phyloP scores from a whole-genome alignment of 1,284 basidiomycete species.

The Ganoderma sp. region DNA sequence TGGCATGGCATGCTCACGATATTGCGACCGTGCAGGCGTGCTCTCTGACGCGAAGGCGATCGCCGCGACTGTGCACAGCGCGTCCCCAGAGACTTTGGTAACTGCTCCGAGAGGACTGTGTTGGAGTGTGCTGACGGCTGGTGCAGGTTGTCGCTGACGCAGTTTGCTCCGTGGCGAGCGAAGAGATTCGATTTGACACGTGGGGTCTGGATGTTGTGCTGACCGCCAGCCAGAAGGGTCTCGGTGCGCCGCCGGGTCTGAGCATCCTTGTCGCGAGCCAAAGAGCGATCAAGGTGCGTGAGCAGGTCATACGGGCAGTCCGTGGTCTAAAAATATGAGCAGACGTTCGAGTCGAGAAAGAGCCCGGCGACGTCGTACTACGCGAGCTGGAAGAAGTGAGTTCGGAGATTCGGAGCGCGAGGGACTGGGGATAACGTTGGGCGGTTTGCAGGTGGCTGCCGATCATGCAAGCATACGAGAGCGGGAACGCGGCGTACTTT shows the following conservation, averaged over 20 bases:
- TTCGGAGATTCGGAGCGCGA: neutral
- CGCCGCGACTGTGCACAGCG: constrained; percentile 73
- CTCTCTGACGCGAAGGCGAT: constrained; percentile 86
- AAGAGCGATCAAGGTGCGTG: constrained; percentile 71
- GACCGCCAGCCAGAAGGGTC: constrained; percentile 93
- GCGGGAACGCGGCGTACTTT: constrained; percentile 80
- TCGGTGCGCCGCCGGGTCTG: constrained; percentile 94
- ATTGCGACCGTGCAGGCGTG: constrained; percentile 57
- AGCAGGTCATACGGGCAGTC: neutral
- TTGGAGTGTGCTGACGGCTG: neutral
- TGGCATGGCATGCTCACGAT: neutral
- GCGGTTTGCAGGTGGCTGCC: constrained; percentile 76
- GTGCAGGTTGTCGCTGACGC: constrained; percentile 83
- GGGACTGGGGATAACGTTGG: neutral
- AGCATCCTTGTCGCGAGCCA: constrained; percentile 86
- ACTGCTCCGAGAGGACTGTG: constrained; percentile 24
- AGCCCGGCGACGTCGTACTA: constrained; percentile 84
- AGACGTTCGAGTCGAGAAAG: constrained; percentile 75
- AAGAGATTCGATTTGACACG: constrained; percentile 93
- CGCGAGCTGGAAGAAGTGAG: constrained; percentile 84
- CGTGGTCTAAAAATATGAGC: constrained; percentile 4
- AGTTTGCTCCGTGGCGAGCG: constrained; percentile 95
- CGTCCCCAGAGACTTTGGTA: constrained; percentile 88
- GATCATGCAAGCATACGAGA: constrained; percentile 91
- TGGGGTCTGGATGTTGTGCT: constrained; percentile 94